These are phyloP conservation scores for Venturia nashicola DNA, from an alignment of 2,329 filamentous ascomycete genomes.

Conservation along the genomic window DNA sequence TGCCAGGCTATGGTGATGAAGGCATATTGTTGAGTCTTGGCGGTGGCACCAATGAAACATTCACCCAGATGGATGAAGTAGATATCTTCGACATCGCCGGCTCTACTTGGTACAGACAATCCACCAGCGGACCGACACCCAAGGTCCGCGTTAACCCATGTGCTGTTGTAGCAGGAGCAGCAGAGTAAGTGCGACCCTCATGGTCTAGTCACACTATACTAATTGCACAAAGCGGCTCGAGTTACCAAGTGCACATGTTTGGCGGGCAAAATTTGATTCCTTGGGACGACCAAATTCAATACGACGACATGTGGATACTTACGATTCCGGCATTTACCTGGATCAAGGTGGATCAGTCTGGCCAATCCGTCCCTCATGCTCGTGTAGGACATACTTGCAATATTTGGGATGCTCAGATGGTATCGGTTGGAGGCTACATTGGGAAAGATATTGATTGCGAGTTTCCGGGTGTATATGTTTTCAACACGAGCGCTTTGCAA, in stretches of 20 bases:
- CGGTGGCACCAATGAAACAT: conserved; percentile 56
- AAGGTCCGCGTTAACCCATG: conserved; percentile 53
- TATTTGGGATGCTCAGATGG: conserved; percentile 69
- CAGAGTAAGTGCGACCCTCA: conserved; percentile 35
- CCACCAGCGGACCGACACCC: conserved; percentile 48
- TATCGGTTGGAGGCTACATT: conserved; percentile 61
- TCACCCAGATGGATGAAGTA: conserved; percentile 58
- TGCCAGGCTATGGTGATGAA: conserved; percentile 63
- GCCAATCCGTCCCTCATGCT: conserved; percentile 37
- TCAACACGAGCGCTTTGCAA: conserved; percentile 56
- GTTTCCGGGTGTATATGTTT: conserved; percentile 58
- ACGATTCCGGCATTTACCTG: conserved; percentile 72
- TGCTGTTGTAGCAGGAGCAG: conserved; percentile 59
- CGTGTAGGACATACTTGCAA: conserved; percentile 67
- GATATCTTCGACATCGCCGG: conserved; percentile 70
- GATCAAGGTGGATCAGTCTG: conserved; percentile 46
- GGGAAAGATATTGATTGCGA: conserved; percentile 51
- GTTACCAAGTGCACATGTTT: conserved; percentile 68
- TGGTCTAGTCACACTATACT: conserved; percentile 6
- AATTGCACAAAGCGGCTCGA: conserved; percentile 40
- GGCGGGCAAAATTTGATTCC: conserved; percentile 63
- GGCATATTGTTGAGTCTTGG: conserved; percentile 69
- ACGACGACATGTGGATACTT: conserved; percentile 67
- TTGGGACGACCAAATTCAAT: conserved; percentile 44
- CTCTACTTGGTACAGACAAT: conserved; percentile 62